These are phyloP conservation scores for Asterochloris erici DNA, from an alignment of 139 green algal species.

Conservation along the genomic window DNA sequence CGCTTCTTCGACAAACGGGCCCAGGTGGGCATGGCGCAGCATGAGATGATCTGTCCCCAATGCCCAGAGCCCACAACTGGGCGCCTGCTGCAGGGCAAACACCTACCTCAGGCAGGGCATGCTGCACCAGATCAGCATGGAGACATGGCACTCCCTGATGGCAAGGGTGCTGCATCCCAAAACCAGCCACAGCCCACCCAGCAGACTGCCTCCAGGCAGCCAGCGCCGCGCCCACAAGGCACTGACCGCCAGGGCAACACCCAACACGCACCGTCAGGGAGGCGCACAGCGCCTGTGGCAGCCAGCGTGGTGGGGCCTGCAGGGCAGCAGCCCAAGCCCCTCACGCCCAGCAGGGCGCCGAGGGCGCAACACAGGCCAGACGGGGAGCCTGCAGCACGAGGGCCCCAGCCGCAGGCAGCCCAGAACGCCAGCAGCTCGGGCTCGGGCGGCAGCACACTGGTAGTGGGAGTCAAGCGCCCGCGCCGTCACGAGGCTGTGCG, in stretches of 20 bases:
- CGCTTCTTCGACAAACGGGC: constrained; percentile 12
- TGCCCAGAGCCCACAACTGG: not conserved
- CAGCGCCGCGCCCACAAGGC: no score
- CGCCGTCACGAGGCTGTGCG: not conserved
- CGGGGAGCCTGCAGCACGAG: not conserved
- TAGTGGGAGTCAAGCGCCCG: not conserved
- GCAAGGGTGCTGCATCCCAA: not conserved
- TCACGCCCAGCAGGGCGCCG: no score
- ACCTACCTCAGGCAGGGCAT: not conserved
- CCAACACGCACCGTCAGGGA: no score
- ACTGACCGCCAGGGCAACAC: no score
- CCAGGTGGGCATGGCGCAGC: not conserved
- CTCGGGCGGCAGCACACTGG: not conserved
- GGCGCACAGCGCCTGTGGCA: not conserved
- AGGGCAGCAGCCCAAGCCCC: not conserved
- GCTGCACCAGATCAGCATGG: not conserved
- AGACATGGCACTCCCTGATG: not conserved
- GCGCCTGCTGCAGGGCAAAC: not conserved
- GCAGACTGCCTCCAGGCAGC: no score
- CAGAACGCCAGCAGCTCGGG: not conserved
- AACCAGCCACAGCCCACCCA: not conserved
- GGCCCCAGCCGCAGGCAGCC: not conserved
- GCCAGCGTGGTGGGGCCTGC: not conserved
- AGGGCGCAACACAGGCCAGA: not conserved
- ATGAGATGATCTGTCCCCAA: not conserved